A percentile compares a stretch with the other conserved stretches of the same genome.
Conservation (phyloP, 2,329 filamentous ascomycete species). For the Mycosphaerella arachidis region DNA sequence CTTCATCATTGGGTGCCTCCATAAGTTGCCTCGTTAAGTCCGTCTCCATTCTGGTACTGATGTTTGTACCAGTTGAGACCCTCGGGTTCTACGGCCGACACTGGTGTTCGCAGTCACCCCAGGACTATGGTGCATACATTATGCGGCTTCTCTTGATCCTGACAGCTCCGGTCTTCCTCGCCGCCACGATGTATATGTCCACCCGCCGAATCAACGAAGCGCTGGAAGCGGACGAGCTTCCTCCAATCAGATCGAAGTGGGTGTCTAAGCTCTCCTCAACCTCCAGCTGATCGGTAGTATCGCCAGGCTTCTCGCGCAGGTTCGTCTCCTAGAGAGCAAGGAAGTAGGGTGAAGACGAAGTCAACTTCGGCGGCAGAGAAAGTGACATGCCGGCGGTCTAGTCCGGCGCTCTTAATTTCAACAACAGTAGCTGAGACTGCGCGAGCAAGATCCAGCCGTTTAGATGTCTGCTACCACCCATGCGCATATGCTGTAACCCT, state of each 20-base stretch:
- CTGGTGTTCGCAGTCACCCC: conserved; percentile 35
- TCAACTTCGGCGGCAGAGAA: background rate
- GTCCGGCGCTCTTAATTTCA: background rate
- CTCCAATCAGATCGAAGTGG: conserved; percentile 42
- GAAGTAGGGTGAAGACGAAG: background rate
- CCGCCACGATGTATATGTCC: conserved; percentile 46
- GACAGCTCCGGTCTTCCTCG: conserved; percentile 44
- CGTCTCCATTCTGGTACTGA: too few species aligned
- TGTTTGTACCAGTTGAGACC: conserved; percentile 34
- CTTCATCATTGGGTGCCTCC: conserved; percentile 35
- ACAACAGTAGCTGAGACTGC: background rate
- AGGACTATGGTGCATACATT: conserved; percentile 38
- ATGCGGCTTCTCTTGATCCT: conserved; percentile 41
- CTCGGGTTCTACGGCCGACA: conserved; percentile 40
- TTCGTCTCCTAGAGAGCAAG: background rate
- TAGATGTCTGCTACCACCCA: too few species aligned
- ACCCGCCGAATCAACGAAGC: conserved; percentile 37
- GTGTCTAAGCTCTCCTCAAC: conserved; percentile 54
- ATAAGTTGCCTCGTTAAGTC: conserved; percentile 21
- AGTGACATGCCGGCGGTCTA: background rate
- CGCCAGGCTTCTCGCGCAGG: background rate
- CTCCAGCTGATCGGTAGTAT: conserved; percentile 47
- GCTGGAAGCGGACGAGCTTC: conserved; percentile 24
- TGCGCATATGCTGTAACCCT: too few species aligned
- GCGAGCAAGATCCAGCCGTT: too few species aligned